Percentiles rank a stretch among this genome's conserved stretches.
These are phyloP conservation scores for Yamadazyma epiphylla DNA, from an alignment of 1,139 yeast genomes.

Conservation along the genomic window DNA sequence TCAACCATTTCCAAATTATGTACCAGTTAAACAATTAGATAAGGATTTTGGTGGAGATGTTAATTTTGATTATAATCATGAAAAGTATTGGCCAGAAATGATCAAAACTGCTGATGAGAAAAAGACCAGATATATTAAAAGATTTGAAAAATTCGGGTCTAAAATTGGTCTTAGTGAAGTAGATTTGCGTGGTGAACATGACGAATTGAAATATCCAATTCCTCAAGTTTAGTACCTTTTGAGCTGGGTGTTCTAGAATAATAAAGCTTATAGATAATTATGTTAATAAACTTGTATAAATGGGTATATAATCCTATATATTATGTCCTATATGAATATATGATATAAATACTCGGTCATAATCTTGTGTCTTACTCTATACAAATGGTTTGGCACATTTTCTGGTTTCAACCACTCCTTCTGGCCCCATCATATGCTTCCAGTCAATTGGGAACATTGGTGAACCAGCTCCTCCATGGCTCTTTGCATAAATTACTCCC, in stretches of 20 bases:
- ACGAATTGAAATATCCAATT: slow-evolving; percentile 33
- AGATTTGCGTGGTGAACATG: slow-evolving; percentile 63
- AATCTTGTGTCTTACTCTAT: slow-evolving; percentile 1
- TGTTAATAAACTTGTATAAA: not conserved
- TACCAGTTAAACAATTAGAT: slow-evolving; percentile 44
- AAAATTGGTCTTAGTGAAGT: slow-evolving; percentile 54
- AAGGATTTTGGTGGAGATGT: slow-evolving; percentile 43
- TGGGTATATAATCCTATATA: not conserved
- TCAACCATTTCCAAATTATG: slow-evolving; percentile 44
- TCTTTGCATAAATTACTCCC: slow-evolving; percentile 88
- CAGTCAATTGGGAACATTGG: slow-evolving; percentile 91
- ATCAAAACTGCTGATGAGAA: slow-evolving; percentile 35
- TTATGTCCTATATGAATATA: not conserved
- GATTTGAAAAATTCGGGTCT: slow-evolving; percentile 38
- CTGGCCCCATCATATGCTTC: slow-evolving; percentile 86
- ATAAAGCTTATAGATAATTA: slow-evolving; percentile 2
- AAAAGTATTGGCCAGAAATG: slow-evolving; percentile 43
- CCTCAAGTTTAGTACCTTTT: slow-evolving; percentile 25
- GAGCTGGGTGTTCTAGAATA: too few species aligned
- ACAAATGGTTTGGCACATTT: slow-evolving; percentile 89
- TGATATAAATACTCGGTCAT: not conserved
- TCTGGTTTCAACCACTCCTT: slow-evolving; percentile 70
- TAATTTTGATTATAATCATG: slow-evolving; percentile 42
- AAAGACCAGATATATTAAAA: slow-evolving; percentile 29
- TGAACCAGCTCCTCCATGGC: slow-evolving; percentile 67